Percentiles rank a stretch among this genome's conserved stretches.
phyloP scores from a whole-genome alignment of 805 yeast genomes.

The Wickerhamomyces mucosus region DNA sequence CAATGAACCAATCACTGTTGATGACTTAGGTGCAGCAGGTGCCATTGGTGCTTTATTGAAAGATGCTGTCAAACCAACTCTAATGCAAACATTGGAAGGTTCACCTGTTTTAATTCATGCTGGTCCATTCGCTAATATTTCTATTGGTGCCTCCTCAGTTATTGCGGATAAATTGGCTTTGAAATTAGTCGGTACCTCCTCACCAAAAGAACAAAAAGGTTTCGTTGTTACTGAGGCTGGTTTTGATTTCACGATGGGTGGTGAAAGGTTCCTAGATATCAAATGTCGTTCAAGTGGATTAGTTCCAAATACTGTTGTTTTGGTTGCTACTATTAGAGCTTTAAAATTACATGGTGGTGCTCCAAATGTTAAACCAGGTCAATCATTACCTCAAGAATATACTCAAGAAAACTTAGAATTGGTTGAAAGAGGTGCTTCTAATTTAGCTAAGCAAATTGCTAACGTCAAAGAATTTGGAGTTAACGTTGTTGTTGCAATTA shows the following conservation, averaged over 20 bases:
- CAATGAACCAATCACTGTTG: constrained; percentile 73
- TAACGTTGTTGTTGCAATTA: constrained; percentile 77
- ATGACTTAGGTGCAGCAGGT: constrained; percentile 81
- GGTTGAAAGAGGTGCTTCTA: constrained; percentile 61
- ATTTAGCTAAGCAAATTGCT: constrained; percentile 66
- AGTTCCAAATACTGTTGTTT: constrained; percentile 66
- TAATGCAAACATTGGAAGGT: constrained; percentile 85
- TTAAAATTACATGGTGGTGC: constrained; percentile 85
- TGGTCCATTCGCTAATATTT: constrained; percentile 83
- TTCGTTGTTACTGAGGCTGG: constrained; percentile 85
- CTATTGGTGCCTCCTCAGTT: constrained; percentile 80
- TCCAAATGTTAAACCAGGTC: constrained; percentile 81
- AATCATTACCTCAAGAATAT: constrained; percentile 66
- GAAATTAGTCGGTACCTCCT: constrained; percentile 61
- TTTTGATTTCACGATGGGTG: constrained; percentile 88
- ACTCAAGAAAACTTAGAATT: constrained; percentile 61
- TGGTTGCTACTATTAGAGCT: constrained; percentile 81
- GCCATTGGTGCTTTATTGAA: constrained; percentile 74
- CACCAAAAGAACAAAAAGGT: constrained; percentile 50
- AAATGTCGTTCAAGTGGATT: constrained; percentile 78
- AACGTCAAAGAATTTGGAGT: constrained; percentile 66
- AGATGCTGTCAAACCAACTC: constrained; percentile 76
- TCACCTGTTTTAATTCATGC: constrained; percentile 85
- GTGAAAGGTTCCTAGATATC: constrained; percentile 77
- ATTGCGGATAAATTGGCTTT: constrained; percentile 77